Conservation (phyloP, 495 filamentous ascomycete genomes). For the Lepraria neglecta region DNA sequence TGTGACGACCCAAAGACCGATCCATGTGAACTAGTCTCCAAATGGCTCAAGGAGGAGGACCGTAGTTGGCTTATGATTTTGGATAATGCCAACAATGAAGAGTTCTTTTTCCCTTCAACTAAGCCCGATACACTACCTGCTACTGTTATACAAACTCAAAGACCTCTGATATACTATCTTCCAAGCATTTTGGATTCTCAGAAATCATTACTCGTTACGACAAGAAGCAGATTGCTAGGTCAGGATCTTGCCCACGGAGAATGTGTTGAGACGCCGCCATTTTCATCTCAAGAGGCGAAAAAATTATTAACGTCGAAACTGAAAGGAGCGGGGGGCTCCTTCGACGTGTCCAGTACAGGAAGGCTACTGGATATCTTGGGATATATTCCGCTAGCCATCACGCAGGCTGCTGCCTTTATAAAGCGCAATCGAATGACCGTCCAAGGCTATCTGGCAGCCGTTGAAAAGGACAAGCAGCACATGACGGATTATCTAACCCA, state of each 20-base stretch:
- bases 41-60: too few species aligned
- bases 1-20: too few species aligned
- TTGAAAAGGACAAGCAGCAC: too few species aligned
- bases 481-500: too few species aligned
- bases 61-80: too few species aligned
- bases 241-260: neutral
- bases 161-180: neutral
- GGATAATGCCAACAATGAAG: too few species aligned
- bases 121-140: neutral
- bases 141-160: conserved; percentile 1
- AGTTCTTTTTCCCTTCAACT: neutral
- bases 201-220: conserved; percentile 5
- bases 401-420: too few species aligned
- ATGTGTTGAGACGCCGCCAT: neutral
- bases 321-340: neutral
- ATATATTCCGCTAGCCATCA: too few species aligned
- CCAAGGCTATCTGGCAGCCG: too few species aligned
- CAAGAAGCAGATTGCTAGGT: neutral
- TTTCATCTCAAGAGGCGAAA: neutral
- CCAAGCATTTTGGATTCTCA: neutral
- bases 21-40: too few species aligned
- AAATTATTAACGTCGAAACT: neutral
- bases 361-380: neutral
- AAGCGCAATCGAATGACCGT: too few species aligned
- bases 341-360: neutral